Evolutionary conservation across 352 stramenopile genomes (phyloP).

Genomic region (Thraustochytrium sp.): DNA sequence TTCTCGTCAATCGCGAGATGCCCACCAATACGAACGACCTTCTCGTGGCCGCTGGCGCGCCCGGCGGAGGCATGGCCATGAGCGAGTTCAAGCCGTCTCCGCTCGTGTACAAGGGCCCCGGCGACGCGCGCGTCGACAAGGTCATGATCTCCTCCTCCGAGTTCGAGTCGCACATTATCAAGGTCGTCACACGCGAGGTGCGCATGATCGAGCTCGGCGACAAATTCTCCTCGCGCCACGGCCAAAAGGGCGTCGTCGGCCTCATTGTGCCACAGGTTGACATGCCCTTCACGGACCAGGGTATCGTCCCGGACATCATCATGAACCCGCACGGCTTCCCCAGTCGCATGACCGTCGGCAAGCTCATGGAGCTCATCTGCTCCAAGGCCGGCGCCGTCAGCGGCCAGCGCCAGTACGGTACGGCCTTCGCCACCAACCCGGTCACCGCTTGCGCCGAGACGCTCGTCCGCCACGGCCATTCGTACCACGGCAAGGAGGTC

Average conservation of each 20-base stretch:
- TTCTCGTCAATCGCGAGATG: slow-evolving; percentile 98
- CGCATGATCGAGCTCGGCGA: slow-evolving; percentile 96
- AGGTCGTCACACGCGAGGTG: slow-evolving; percentile 82
- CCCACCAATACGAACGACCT: slow-evolving; percentile 84
- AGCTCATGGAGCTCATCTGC: slow-evolving; percentile 98
- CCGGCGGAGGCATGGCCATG: not conserved
- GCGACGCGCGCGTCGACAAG: slow-evolving; percentile 90
- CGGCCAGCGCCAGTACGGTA: slow-evolving; percentile 94
- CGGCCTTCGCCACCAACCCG: slow-evolving; percentile 94
- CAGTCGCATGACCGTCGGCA: slow-evolving; percentile 98
- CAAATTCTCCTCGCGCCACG: slow-evolving; percentile 98
- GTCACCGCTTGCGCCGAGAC: slow-evolving; percentile 78
- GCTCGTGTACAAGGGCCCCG: slow-evolving; percentile 89
- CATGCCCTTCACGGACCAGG: slow-evolving; percentile 98
- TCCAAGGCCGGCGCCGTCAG: slow-evolving; percentile 94
- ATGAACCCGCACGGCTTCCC: slow-evolving; percentile 99
- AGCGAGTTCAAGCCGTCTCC: slow-evolving; percentile 66
- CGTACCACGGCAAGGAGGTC: slow-evolving; percentile 97
- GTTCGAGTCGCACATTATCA: slow-evolving; percentile 95
- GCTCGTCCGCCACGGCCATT: slow-evolving; percentile 93
- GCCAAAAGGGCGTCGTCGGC: slow-evolving; percentile 98
- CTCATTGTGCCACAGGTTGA: slow-evolving; percentile 88
- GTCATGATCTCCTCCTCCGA: slow-evolving; percentile 97
- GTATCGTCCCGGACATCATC: slow-evolving; percentile 97
- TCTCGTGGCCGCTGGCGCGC: not conserved